Evolutionary conservation across 2,329 filamentous ascomycete species (phyloP), one percentile per base, ranked within the genome.

Genomic region (Alternaria atra): DNA sequence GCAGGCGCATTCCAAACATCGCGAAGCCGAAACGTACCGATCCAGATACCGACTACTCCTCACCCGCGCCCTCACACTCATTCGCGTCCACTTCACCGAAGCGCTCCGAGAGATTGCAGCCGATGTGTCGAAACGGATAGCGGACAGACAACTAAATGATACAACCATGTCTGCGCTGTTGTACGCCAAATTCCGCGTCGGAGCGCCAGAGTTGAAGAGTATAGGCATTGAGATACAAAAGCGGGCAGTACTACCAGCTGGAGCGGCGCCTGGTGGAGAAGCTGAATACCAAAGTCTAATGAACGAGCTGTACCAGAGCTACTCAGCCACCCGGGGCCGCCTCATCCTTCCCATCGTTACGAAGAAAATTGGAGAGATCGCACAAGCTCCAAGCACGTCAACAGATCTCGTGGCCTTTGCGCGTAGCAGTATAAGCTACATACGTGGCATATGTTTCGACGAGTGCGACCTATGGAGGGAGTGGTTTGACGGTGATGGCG

Each of bases 11-110:
- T 87, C 91, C 8, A 88, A 88, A 7, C 97, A 97, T 76, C 91
- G 92, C 64, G 94, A 98, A 77, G 90, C 94, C 3, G 90, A 93
- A 64, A 89, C 91, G 2, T 98, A 97, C 77, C 87, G 94, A 43
- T 93, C 94, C 6, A 88, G 93, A 61, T 98, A 98, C 77, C 89
- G 92, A 61, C 85, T 95, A 0, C 85, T 97, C 12, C 85, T 98
- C 42, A 91, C 89, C 2, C 83, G 89, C 62, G 88, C 86, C 17
- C 80, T 91, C 46, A 90, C 88, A 0, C 82, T 91, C 27, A 89
- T 90, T 48, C 86, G 89, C 25, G 87, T 89, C 42, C 86, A 90
- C 71, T 90, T 90, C 70, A 88, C 87, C 60, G 85, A 84, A 65
- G 84, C 83, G n/a, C 81, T 88, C 25, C 86, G 85, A 64, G 89